A percentile compares a stretch with the other conserved stretches of the same genome.
These are phyloP conservation scores for Pouteria campechiana DNA, from an alignment of 179 eudicot species.

Conservation along the genomic window DNA sequence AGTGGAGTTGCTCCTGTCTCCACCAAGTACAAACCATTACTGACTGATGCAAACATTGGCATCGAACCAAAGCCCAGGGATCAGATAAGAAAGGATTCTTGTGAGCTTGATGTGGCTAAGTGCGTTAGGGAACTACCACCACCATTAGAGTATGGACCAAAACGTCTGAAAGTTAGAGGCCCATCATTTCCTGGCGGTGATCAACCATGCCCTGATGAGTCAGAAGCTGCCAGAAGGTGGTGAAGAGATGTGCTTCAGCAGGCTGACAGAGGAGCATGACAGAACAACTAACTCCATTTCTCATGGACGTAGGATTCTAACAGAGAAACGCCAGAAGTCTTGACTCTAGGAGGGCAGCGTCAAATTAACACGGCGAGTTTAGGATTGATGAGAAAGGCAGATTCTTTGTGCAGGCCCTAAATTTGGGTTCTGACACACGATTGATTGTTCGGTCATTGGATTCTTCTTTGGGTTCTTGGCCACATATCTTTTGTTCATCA, in stretches of 20 bases:
- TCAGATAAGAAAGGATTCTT: slow-evolving; percentile 11
- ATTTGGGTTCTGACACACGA: slow-evolving; percentile 38
- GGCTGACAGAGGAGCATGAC: slow-evolving; percentile 12
- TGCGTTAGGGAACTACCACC: slow-evolving; percentile 18
- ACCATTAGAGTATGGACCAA: slow-evolving; percentile 33
- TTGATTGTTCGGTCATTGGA: too few relatives aligned
- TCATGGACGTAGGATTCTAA: slow-evolving; percentile 31
- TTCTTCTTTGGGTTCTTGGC: slow-evolving; percentile 27
- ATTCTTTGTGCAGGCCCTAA: slow-evolving; percentile 73
- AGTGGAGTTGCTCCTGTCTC: slow-evolving; percentile 33
- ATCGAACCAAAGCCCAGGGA: slow-evolving; percentile 23
- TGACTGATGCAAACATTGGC: slow-evolving; percentile 17
- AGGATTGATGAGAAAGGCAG: slow-evolving; percentile 16
- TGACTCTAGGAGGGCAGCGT: slow-evolving; percentile 34
- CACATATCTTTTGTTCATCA: too few relatives aligned
- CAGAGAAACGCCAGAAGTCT: slow-evolving; percentile 23
- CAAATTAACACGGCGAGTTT: slow-evolving; percentile 34
- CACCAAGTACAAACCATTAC: slow-evolving; percentile 34
- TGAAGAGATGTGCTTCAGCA: slow-evolving; percentile 1
- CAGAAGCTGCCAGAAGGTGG: not conserved
- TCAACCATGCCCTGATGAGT: slow-evolving; percentile 19
- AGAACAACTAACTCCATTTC: slow-evolving; percentile 26
- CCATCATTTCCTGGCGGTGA: slow-evolving; percentile 34
- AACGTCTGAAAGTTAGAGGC: slow-evolving; percentile 68
- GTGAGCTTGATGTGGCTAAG: slow-evolving; percentile 16